Base-by-base conservation (phyloP, 169 alveolate genomes). In the Babesia divergens region DNA sequence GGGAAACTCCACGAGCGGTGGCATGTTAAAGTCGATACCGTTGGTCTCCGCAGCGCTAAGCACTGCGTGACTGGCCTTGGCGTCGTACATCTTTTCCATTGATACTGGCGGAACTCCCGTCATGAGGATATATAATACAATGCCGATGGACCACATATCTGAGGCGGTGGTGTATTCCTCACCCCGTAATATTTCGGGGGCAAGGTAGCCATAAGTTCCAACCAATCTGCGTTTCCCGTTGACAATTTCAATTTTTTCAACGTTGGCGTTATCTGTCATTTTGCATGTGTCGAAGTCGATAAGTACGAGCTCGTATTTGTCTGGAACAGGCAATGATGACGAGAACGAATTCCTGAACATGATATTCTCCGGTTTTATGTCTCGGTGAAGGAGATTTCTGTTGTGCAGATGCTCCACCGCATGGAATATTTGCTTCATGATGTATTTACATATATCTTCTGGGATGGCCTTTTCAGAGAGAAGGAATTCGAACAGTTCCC, bases 61-160 rank as follows among this genome's bases (percentile, higher is more conserved):
- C 50, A 90, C 93, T 9, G 86, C 93, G 37, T 89, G 76, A 20
- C 95, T 91, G 29, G 91, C 82, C 35, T 84, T 76, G 44, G 94
- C 94, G 64, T 91, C 92, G 55, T 87, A 81, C 95, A 93, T 92
- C 44, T 79, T 59, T 49, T 93, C 93, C 93, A 93, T 93, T 29
- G 95, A 90, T n/a, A 91, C 80, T 24, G 97, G 97, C 6, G 97
- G 95, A 14, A 91, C 82, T 0, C 97, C 97, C 38, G 96, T 92
- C 95, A 94, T 92, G 14, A 94, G 75, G 43, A 93, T 94, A 69
- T 91, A 94, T 22, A 94, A 84, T 31, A 94, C 94, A 29, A 94
- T 87, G 56, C 97, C 97, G 2, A 94, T 89, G 40, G 94, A 84
- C 97, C 97, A 94, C 82, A 94, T 69, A 69, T 94, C 97, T 6